Evolutionary conservation across 176 grass and related monocot species (phyloP).

Genomic region (Zoysia pacifica): DNA sequence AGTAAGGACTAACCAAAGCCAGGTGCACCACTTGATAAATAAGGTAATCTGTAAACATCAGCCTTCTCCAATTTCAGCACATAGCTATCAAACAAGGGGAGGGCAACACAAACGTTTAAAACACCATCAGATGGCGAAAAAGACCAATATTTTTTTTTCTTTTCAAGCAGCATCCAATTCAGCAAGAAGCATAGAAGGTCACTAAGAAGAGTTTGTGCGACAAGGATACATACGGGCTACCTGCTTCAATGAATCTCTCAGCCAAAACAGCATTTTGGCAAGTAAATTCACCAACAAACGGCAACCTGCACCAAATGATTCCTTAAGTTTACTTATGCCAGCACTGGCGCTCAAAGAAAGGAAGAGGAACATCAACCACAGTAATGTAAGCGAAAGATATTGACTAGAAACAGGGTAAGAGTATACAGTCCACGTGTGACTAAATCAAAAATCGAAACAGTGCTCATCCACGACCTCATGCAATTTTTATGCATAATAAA

Average conservation of each 20-base stretch:
- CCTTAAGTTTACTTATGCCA: constrained; percentile 4
- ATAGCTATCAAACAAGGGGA: constrained; percentile 59
- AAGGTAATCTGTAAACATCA: constrained; percentile 87
- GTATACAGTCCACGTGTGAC: background rate
- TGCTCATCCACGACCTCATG: background rate
- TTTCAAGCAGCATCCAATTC: constrained; percentile 11
- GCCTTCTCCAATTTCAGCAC: constrained; percentile 90
- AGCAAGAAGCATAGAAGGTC: constrained; percentile 21
- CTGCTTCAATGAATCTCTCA: constrained; percentile 97
- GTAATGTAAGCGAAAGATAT: background rate
- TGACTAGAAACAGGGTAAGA: constrained; percentile 4
- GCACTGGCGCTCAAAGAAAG: background rate
- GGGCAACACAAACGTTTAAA: constrained; percentile 15
- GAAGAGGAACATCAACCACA: constrained; percentile 21
- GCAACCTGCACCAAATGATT: constrained; percentile 54
- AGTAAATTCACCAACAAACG: constrained; percentile 89
- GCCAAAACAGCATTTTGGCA: constrained; percentile 97
- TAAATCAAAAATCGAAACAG: background rate
- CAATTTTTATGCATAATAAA: background rate
- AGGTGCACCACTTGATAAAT: constrained; percentile 86
- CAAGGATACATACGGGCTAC: constrained; percentile 90
- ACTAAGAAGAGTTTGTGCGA: constrained; percentile 38
- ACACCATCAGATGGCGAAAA: background rate
- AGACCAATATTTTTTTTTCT: constrained; percentile 2
- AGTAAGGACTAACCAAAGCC: constrained; percentile 75